Percentiles rank a stretch among this genome's conserved stretches.
phyloP scores from a whole-genome alignment of 2,329 filamentous ascomycete species.

The Trichophyton schoenleinii region DNA sequence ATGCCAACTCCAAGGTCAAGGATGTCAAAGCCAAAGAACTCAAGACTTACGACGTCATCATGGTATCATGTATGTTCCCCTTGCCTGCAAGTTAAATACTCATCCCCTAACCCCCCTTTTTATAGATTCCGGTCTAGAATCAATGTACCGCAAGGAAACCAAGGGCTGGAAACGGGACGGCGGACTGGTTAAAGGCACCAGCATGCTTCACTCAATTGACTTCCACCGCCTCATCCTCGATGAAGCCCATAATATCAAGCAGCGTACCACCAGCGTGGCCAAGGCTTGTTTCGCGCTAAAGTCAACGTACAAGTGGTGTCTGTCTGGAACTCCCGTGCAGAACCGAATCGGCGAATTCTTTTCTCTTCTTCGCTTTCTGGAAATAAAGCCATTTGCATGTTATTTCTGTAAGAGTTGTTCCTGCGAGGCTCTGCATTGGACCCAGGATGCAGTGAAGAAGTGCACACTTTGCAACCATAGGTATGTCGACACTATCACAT shows the following conservation, averaged over 20 bases:
- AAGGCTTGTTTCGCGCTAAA: constrained; percentile 89
- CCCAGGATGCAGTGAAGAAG: constrained; percentile 55
- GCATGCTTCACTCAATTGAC: constrained; percentile 66
- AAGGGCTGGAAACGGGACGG: constrained; percentile 78
- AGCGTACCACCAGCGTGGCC: constrained; percentile 74
- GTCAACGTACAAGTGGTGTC: constrained; percentile 83
- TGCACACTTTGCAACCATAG: constrained; percentile 58
- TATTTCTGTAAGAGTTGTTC: constrained; percentile 85
- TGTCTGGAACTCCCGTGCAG: constrained; percentile 88
- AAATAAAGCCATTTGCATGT: constrained; percentile 76
- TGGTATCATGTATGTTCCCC: constrained; percentile 76
- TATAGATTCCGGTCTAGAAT: constrained; percentile 57
- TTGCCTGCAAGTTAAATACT: neutral
- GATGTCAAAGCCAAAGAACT: constrained; percentile 61
- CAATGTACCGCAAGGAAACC: constrained; percentile 79
- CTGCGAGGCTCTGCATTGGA: constrained; percentile 76
- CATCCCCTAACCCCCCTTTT: neutral
- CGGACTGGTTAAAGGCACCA: constrained; percentile 65
- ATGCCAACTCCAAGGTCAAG: constrained; percentile 73
- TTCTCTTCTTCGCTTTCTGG: constrained; percentile 81
- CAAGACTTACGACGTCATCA: constrained; percentile 77
- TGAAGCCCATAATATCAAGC: constrained; percentile 84
- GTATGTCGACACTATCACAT: constrained; percentile 14
- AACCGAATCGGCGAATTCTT: constrained; percentile 97
- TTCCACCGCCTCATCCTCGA: constrained; percentile 91